phyloP scores from a whole-genome alignment of 2,329 filamentous ascomycete genomes.

The Epicoccum sorghinum region DNA sequence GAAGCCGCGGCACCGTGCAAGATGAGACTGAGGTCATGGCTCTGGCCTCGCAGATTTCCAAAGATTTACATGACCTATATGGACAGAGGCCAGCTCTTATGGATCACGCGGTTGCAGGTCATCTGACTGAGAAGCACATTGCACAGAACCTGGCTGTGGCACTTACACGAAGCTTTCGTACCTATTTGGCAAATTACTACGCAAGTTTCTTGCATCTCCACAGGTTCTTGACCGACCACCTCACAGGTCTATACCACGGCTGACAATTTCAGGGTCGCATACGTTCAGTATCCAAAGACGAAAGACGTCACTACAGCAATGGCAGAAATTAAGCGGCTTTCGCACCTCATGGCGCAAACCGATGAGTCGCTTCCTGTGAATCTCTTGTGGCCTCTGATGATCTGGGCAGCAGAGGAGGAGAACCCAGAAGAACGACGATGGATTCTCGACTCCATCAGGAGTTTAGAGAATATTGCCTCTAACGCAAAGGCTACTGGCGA shows the following conservation, averaged over 20 bases:
- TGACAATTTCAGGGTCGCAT: slow-evolving; percentile 53
- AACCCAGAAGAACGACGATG: slow-evolving; percentile 55
- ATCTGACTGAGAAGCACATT: slow-evolving; percentile 56
- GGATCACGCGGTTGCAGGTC: slow-evolving; percentile 62
- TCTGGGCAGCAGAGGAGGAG: slow-evolving; percentile 63
- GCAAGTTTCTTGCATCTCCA: slow-evolving; percentile 63
- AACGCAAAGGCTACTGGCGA: slow-evolving; percentile 51
- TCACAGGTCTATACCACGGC: too few relatives aligned
- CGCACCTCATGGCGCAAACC: slow-evolving; percentile 53
- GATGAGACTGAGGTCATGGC: slow-evolving; percentile 66
- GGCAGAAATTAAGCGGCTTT: slow-evolving; percentile 56
- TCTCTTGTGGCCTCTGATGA: slow-evolving; percentile 63
- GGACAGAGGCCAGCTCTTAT: slow-evolving; percentile 60
- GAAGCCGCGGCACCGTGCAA: slow-evolving; percentile 61
- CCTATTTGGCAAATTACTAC: slow-evolving; percentile 63
- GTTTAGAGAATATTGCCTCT: slow-evolving; percentile 47
- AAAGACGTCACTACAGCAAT: slow-evolving; percentile 57
- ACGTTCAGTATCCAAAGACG: slow-evolving; percentile 60
- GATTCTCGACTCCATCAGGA: slow-evolving; percentile 58
- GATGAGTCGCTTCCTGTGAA: slow-evolving; percentile 60
- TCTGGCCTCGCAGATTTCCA: slow-evolving; percentile 57
- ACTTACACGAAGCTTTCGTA: slow-evolving; percentile 61
- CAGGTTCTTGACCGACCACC: slow-evolving; percentile 13
- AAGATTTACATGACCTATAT: slow-evolving; percentile 59
- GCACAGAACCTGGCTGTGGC: slow-evolving; percentile 57